Conservation (phyloP, 2,329 filamentous ascomycete genomes). For the Cladosporium austrohemisphaericum region DNA sequence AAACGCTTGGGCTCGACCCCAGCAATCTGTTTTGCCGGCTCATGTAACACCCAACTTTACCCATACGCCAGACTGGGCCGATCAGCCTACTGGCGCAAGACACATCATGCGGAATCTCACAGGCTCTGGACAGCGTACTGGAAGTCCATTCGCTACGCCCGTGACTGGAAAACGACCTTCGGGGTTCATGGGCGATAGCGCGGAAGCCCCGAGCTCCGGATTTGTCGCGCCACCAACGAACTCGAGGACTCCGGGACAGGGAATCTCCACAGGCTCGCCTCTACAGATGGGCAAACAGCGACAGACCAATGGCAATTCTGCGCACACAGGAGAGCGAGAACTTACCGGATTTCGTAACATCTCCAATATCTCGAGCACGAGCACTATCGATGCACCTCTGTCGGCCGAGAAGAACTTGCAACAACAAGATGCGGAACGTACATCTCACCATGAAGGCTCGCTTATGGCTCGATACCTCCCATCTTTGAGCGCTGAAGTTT, state of each 20-base stretch:
- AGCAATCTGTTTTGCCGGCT: conserved; percentile 69
- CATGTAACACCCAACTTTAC: conserved; percentile 29
- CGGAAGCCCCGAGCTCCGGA: conserved; percentile 6
- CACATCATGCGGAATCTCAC: conserved; percentile 29
- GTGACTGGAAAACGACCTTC: conserved; percentile 24
- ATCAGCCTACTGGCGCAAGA: conserved; percentile 22
- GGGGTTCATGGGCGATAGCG: conserved; percentile 17
- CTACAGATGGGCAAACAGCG: conserved; percentile 27
- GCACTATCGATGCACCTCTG: conserved; percentile 31
- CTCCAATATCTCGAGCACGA: conserved; percentile 37
- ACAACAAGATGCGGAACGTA: conserved; percentile 21
- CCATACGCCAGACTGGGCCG: conserved; percentile 34
- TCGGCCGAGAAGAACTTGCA: conserved; percentile 25
- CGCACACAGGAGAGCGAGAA: conserved; percentile 31
- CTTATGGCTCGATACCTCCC: conserved; percentile 10
- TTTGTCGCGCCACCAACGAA: conserved; percentile 5
- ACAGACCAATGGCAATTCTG: conserved; percentile 21
- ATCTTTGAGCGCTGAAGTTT: conserved; percentile 21
- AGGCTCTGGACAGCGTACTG: conserved; percentile 17
- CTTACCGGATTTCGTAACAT: conserved; percentile 12
- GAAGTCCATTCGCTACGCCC: conserved; percentile 31
- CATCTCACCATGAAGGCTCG: conserved; percentile 17
- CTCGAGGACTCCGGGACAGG: background rate
- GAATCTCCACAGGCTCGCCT: conserved; percentile 21
- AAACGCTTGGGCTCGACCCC: conserved; percentile 88